Base-by-base conservation (phyloP, 306 rosid genomes). In the Rubus idaeus region DNA sequence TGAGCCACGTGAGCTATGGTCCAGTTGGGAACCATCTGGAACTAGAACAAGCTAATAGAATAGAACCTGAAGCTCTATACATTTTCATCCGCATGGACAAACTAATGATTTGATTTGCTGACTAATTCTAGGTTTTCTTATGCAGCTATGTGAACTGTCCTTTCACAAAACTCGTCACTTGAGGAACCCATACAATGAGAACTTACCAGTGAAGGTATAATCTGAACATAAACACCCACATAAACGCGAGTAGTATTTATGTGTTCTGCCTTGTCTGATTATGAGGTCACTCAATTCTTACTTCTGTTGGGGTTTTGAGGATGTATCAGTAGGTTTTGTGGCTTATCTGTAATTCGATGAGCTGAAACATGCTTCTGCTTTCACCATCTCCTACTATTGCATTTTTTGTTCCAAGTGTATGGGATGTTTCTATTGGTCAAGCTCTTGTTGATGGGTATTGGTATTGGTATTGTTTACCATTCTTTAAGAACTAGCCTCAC, bases 151-250 rank as follows among this genome's bases (percentile, higher is more conserved):
- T 83, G 99, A 96, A 78, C 83, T 96, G 41, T 90, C 99, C 78
- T 96, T 96, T 83, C 98, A 96, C 88, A 96, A 96, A 86, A 96
- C 99, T 17, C 98, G 99, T 30, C 97, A 92, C 82, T 85, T 96
- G 81, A 90, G 97, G 91, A 96, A 96, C 81, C 99, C 99, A 13
- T 96, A 87, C 87, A 96, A 96, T 79, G 99, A 96, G 83, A 96
- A 96, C 88, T 87, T 96, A 83, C 99, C 99, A 37, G 99, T 96
- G 56, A 96, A 96, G 99, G 99, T 96, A 91, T 65, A 69, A 61
- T 79, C 79, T 65, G 70, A 16, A 62, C 68, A 12, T 35, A 20
- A 53, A 41, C 4, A 40, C 66, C 30, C 39, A 21, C 30, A 21
- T 41, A 13, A 42, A 42, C 17, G 13, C 41, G 0, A 55, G 50